Evolutionary conservation across 2,329 filamentous ascomycete species (phyloP).

Genomic region (Paracoccidioides brasiliensis): DNA sequence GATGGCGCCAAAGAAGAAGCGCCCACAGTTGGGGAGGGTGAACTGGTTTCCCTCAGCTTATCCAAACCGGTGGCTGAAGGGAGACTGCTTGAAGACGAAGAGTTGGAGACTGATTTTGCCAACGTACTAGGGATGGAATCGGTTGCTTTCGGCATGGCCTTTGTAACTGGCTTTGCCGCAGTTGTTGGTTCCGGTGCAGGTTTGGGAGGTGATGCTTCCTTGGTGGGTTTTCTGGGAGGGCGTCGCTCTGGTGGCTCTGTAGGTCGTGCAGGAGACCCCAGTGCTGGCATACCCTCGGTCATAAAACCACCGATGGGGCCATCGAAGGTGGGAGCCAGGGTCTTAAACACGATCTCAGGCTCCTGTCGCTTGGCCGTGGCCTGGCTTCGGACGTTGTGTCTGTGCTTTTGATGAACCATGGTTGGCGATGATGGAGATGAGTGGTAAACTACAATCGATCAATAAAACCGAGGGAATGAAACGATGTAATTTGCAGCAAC

Average conservation of each 20-base stretch:
- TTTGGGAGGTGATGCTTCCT: constrained; percentile 10
- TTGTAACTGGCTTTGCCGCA: constrained; percentile 5
- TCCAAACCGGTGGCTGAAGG: constrained; percentile 4
- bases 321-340: constrained; percentile 39
- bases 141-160: constrained; percentile 3
- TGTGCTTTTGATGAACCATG: constrained; percentile 8
- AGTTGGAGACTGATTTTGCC: constrained; percentile 13
- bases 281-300: constrained; percentile 20
- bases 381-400: constrained; percentile 5
- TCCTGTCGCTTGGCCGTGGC: background rate
- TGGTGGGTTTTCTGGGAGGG: background rate
- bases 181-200: constrained; percentile 13
- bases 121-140: constrained; percentile 14
- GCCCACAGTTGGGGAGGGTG: constrained; percentile 10
- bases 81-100: constrained; percentile 5
- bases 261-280: constrained; percentile 20
- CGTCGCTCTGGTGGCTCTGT: constrained; percentile 8
- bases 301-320: constrained; percentile 38
- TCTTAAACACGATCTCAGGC: constrained; percentile 37
- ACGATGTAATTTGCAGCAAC: constrained; percentile 5
- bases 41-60: constrained; percentile 1
- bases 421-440: background rate
- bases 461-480: background rate
- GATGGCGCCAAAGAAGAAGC: background rate
- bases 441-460: background rate